Base-by-base conservation (phyloP, 768 basidiomycete species). In the Amanita pseudoporphyria region DNA sequence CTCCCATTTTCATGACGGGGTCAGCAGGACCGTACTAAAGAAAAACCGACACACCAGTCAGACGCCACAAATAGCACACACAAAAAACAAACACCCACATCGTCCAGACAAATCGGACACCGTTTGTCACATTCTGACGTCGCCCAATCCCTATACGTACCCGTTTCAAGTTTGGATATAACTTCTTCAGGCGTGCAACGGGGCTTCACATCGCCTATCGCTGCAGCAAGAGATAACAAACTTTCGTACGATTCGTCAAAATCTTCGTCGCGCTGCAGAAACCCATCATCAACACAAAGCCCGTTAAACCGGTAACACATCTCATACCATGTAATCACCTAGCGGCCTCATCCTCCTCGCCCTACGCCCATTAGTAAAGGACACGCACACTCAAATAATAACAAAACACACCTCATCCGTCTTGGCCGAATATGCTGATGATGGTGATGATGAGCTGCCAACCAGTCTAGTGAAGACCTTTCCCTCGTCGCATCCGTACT, bases 181-280 rank as follows among this genome's bases (percentile, higher is more conserved):
- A 87, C 70, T 6, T 80, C 67, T 1, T 74, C 71, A 2, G 86
- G 80, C 1, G 84, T 84, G 18, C 74, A 73, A 22, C 72, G 78
- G 0, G 84, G 78, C 56, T 75, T 78, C 6, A 66, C 85, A n/a
- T 88, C 85, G 6, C 87, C 84, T 37, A 88, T 62, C 14, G 77
- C 62, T 12, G 71, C 71, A 31, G 79, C 71, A 40, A 88, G 64
- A 2, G 73, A 72, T 16, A 87, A 55, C 45, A 88, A 62, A 33
- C 69, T 76, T 60, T 90, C 87, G 56, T 88, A 89, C 1, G 87
- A 88, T 5, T 72, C 63, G 54, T 87, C 84, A 59, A 87, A 82
- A 53, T 87, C 73, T 58, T 88, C 84, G 52, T 88, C 87, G 46
- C 79, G 77, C 84, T 85, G 56, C n/a, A 53, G 50, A 47, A 49